Evolutionary conservation across 2,329 filamentous ascomycete species (phyloP), one percentile per base, ranked within the genome.

Genomic region (Coniella vitis): DNA sequence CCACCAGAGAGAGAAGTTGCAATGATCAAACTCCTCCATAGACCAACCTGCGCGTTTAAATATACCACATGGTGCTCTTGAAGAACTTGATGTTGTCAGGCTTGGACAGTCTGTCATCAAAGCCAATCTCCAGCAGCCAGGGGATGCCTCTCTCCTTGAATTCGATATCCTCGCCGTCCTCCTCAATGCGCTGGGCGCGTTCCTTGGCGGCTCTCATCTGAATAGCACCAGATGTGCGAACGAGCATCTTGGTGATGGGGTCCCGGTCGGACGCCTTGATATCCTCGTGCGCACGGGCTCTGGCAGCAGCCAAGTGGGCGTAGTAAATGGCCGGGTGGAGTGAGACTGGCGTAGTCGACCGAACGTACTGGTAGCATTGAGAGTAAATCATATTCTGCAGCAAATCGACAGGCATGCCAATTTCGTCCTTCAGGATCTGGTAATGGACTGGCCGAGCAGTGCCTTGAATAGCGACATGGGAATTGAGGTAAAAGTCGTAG

Each of bases 361-460:
- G 82, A 48, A 86, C 84, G 61, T 95, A 98, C 48, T 95, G 89
- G 66, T 95, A 98, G 38, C 86, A 95, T 55, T 96, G 90, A 57
- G 95, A 86, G 59, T 97, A 97, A 19, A 97, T 85, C 78, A 97
- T 86, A 48, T 84, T 83, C 60, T 95, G 87, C 0, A 98, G 72
- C 2, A 84, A 75, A 37, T 87, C 81, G 0, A 84, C 74, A 1
- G 74, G 65, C 59, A 87, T 76, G 2, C 76, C 71, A 45, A 84
- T 79, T 64, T 97, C 90, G 61, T 98, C 93, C 40, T 86, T 63
- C 19, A 98, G 81, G 13, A 96, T 85, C 54, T 91, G 86, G 65
- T 98, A 98, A 59, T 95, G 89, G 0, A 94, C 89, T 0, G 93
- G 93, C 2, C 93, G 82, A 16, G 93, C 86, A 1, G 93, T 98